Evolutionary conservation across 2,329 filamentous ascomycete species (phyloP).

Genomic region (Madurella mycetomatis): DNA sequence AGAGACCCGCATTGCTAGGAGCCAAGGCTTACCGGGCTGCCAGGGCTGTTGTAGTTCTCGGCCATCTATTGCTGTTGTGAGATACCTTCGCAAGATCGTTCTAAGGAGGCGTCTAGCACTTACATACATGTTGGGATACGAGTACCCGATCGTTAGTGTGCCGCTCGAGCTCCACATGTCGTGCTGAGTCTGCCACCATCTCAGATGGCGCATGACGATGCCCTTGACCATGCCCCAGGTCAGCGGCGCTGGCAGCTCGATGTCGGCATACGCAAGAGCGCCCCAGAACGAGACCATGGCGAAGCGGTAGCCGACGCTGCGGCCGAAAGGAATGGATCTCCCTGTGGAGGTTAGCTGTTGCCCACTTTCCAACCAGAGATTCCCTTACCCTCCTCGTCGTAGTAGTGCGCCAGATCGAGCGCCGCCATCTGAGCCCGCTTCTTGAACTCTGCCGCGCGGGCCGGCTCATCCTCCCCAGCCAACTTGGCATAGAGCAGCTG

Average conservation of each 20-base stretch:
- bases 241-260: conserved; percentile 66
- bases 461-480: conserved; percentile 61
- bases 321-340: conserved; percentile 69
- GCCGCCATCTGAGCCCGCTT: conserved; percentile 63
- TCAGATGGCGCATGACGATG: conserved; percentile 65
- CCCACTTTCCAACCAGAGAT: neutral
- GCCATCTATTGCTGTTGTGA: conserved; percentile 47
- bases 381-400: conserved; percentile 55
- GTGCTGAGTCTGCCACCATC: conserved; percentile 74
- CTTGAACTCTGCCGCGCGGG: conserved; percentile 64
- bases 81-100: neutral
- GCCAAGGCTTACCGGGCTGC: conserved; percentile 46
- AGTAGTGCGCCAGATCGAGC: conserved; percentile 70
- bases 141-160: conserved; percentile 71
- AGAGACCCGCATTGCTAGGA: too few species aligned
- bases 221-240: conserved; percentile 79
- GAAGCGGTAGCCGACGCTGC: conserved; percentile 76
- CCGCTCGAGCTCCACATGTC: conserved; percentile 72
- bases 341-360: conserved; percentile 27
- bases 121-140: conserved; percentile 70
- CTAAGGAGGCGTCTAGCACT: conserved; percentile 2
- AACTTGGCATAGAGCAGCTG: conserved; percentile 74
- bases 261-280: conserved; percentile 68
- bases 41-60: conserved; percentile 79
- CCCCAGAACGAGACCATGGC: conserved; percentile 84